Conservation (phyloP, 257 asterid genomes). For the Orobanche coerulescens region DNA sequence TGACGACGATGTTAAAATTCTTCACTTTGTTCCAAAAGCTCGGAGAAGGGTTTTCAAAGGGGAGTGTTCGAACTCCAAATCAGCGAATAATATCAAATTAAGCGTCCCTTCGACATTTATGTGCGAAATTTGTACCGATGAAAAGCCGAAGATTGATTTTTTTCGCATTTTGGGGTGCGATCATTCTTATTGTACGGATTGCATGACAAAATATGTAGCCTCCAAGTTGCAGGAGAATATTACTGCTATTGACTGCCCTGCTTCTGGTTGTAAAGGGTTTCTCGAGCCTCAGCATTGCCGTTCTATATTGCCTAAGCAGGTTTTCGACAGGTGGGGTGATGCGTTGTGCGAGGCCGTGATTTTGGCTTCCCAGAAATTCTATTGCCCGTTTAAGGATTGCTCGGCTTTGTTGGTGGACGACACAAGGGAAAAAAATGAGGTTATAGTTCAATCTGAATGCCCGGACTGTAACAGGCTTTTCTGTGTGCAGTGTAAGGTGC, state of each 20-base stretch:
- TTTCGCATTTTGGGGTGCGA: constrained; percentile 35
- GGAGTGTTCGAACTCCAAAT: constrained; percentile 34
- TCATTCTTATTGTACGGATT: constrained; percentile 44
- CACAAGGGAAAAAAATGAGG: not conserved
- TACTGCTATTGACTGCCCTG: constrained; percentile 39
- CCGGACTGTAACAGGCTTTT: constrained; percentile 51
- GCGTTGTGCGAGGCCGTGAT: constrained; percentile 52
- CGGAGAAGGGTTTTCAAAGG: constrained; percentile 29
- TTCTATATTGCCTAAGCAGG: constrained; percentile 42
- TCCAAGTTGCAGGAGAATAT: constrained; percentile 42
- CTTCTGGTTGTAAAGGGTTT: constrained; percentile 36
- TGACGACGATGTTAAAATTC: constrained; percentile 22
- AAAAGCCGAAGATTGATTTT: constrained; percentile 23
- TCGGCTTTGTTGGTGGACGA: constrained; percentile 50
- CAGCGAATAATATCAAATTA: constrained; percentile 5
- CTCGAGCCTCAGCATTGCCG: constrained; percentile 56
- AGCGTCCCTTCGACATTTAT: constrained; percentile 20
- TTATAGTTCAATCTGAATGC: constrained; percentile 34
- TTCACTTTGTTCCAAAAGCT: not conserved
- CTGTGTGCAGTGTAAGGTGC: constrained; percentile 47
- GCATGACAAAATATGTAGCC: constrained; percentile 43
- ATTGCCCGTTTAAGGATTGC: constrained; percentile 63
- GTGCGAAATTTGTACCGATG: constrained; percentile 58
- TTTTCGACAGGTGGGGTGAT: constrained; percentile 69
- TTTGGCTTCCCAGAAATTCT: constrained; percentile 40